These are phyloP conservation scores for Fusarium hainanense DNA, from an alignment of 2,329 filamentous ascomycete genomes.

Conservation along the genomic window DNA sequence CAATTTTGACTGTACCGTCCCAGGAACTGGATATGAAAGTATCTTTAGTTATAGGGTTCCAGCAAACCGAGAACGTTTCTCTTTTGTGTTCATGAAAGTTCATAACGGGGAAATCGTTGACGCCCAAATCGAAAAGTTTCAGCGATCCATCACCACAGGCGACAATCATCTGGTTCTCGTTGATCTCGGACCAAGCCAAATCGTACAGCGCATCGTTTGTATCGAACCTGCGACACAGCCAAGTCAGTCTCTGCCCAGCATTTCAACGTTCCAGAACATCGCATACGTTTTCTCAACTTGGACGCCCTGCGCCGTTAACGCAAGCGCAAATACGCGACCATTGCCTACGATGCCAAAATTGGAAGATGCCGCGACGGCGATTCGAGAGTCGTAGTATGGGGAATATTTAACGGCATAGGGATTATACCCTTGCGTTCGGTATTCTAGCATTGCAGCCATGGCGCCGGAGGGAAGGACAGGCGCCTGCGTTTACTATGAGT, in stretches of 20 bases:
- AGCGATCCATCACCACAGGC: conserved; percentile 94
- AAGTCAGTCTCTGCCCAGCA: background rate
- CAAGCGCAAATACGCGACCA: conserved; percentile 86
- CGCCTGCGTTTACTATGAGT: conserved; percentile 31
- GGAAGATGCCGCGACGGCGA: conserved; percentile 89
- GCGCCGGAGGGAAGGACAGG: conserved; percentile 24
- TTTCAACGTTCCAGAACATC: background rate
- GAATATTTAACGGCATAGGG: conserved; percentile 98
- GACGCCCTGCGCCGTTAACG: conserved; percentile 84
- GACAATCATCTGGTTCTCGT: conserved; percentile 92
- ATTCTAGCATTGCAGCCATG: conserved; percentile 85
- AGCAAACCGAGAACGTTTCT: conserved; percentile 91
- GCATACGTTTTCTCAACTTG: conserved; percentile 82
- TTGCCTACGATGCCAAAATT: conserved; percentile 99
- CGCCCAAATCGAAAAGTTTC: conserved; percentile 89
- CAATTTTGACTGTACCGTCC: conserved; percentile 95
- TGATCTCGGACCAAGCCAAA: conserved; percentile 92
- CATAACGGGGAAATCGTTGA: conserved; percentile 87
- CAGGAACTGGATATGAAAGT: conserved; percentile 92
- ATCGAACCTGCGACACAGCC: conserved; percentile 73
- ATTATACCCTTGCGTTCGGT: conserved; percentile 92
- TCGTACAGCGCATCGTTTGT: conserved; percentile 98
- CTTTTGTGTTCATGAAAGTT: conserved; percentile 94
- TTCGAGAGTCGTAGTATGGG: conserved; percentile 94
- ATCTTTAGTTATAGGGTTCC: conserved; percentile 92